Conservation (phyloP, 1,284 basidiomycete genomes). For the Microbotryomycetes sp. region DNA sequence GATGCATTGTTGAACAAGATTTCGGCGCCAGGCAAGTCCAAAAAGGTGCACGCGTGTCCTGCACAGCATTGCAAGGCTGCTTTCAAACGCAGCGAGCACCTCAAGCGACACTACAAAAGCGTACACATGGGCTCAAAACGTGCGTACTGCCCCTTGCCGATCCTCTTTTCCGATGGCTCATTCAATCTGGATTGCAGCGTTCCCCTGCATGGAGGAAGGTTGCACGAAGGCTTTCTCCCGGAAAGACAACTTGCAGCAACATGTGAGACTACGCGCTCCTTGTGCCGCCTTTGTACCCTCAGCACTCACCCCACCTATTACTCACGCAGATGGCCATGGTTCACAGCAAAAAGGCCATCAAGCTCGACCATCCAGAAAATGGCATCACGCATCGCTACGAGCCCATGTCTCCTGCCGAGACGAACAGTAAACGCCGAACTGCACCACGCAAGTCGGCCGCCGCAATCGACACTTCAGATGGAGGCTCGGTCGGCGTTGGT, state of each 20-base stretch:
- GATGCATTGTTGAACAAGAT: slow-evolving; percentile 3
- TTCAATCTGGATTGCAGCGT: slow-evolving; percentile 21
- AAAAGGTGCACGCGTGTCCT: slow-evolving; percentile 25
- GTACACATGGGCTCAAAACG: slow-evolving; percentile 30
- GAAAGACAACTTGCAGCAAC: slow-evolving; percentile 32
- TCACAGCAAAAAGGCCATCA: background rate
- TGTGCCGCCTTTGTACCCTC: background rate
- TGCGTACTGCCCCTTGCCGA: no score
- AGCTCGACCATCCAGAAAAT: background rate
- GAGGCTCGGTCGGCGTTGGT: no score
- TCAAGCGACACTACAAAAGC: slow-evolving; percentile 29
- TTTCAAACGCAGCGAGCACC: slow-evolving; percentile 30
- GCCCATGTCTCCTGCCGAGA: background rate
- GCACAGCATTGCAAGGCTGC: slow-evolving; percentile 27
- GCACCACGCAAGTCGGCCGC: no score
- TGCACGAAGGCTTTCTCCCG: slow-evolving; percentile 28
- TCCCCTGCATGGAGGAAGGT: slow-evolving; percentile 16
- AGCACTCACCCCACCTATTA: background rate
- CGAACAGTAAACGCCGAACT: background rate
- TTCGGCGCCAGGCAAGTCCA: slow-evolving; percentile 1
- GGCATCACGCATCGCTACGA: background rate
- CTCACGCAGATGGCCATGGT: slow-evolving; percentile 5
- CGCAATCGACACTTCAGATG: no score
- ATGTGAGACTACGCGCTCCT: slow-evolving; percentile 6
- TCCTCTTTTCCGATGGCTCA: no score